Evolutionary conservation across 805 yeast genomes (phyloP), one percentile per base, ranked within the genome.

Genomic region (Kregervanrija pseudodelftensis): DNA sequence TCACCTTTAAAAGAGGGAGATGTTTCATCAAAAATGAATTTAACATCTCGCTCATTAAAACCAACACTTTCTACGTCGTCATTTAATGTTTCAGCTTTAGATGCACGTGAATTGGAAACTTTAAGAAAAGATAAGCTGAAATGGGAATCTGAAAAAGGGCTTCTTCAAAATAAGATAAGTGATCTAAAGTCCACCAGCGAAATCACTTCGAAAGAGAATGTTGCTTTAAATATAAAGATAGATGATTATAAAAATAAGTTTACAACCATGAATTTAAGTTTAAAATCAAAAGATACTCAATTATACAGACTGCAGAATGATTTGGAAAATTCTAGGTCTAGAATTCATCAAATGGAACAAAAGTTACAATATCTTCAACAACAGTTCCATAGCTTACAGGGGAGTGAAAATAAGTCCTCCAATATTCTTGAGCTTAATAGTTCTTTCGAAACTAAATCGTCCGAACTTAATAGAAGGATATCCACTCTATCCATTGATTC

Each of bases 231-330:
- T 41, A 43, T 51, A 11, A 59, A 67, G 45, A 47, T 68, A 11
- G 79, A 74, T 14, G 67, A 59, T 42, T 56, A 74, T 37, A 69
- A 68, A 49, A 76, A 72, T 39, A 80, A 77, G 41, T 70, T 72
- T 40, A 76, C 81, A 3, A 69, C 68, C 36, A 69, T 73, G 40
- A 65, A 66, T 37, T 66, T 82, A 53, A 66, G 72, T 44, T 58
- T 77, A 17, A 82, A 82, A 58, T 80, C 85, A 31, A 80, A 78
- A 50, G 93, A 85, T 40, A 77, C 86, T 0, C 88, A 82, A 57
- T 60, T 85, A 8, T 67, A 73, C 37, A 65, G 93, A 37, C 64
- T 79, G 17, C 74, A 68, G 36, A 73, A 79, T 39, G 93, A 86
- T 54, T 60, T 80, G 40, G 88, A 82, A 38, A 72, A 69, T 37